Percentiles rank a stretch among this genome's conserved stretches.
Evolutionary conservation across 78 protist genomes (phyloP).

Genomic region (Cavenderia fasciculata): DNA sequence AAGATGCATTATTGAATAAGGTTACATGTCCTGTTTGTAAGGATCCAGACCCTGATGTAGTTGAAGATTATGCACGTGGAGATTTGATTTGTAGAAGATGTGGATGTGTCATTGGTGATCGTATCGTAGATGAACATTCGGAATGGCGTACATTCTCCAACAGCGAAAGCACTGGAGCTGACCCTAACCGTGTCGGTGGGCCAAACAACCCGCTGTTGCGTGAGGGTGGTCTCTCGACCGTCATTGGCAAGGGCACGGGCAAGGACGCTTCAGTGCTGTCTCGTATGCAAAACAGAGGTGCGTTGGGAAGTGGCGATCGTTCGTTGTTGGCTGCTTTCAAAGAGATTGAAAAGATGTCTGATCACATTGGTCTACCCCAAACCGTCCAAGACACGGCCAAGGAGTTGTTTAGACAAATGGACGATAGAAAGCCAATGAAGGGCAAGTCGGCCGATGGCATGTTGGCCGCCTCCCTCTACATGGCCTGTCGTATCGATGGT

Average conservation of each 20-base stretch:
- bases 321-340: conserved; percentile 40
- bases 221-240: conserved; percentile 49
- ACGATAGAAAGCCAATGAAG: conserved; percentile 31
- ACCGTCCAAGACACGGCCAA: conserved; percentile 50
- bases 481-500: conserved; percentile 46
- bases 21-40: conserved; percentile 24
- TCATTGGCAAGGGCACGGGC: conserved; percentile 53
- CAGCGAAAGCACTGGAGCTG: conserved; percentile 56
- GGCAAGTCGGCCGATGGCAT: conserved; percentile 64
- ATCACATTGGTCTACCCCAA: conserved; percentile 63
- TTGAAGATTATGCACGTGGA: conserved; percentile 70
- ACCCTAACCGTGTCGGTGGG: conserved; percentile 80
- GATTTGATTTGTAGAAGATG: conserved; percentile 73
- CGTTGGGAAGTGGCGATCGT: conserved; percentile 56
- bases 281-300: conserved; percentile 55
- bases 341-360: conserved; percentile 65
- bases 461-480: conserved; percentile 49
- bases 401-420: conserved; percentile 53
- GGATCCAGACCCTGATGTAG: conserved; percentile 56
- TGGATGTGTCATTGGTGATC: conserved; percentile 63
- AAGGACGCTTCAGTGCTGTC: conserved; percentile 47
- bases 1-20: conserved; percentile 15
- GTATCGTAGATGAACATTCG: conserved; percentile 72
- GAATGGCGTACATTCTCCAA: conserved; percentile 76
- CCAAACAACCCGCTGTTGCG: conserved; percentile 61